Evolutionary conservation across 148 eudicot genomes (phyloP), one percentile per base, ranked within the genome.

Genomic region (Spergularia marina): DNA sequence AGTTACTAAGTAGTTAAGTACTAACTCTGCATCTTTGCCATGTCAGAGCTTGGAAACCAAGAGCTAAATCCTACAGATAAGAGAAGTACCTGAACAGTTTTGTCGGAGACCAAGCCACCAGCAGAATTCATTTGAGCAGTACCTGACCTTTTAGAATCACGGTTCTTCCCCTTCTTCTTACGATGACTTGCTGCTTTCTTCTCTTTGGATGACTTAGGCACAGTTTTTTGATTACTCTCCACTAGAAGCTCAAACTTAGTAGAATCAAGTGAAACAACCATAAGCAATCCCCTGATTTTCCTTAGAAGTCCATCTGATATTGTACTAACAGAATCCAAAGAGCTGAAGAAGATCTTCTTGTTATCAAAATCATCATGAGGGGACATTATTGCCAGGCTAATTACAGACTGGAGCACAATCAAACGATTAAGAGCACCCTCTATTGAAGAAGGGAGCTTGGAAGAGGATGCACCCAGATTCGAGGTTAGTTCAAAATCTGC

Each of bases 211-310:
- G 86, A 88, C 61, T 84, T 90, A 30, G 84, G 44, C 40, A 80
- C 55, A 65, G 75, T 8, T 49, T 80, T 81, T 49, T 66, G 40
- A 20, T 73, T 80, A 66, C 76, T 87, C 76, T 89, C 96, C 71
- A 89, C 96, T 36, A 92, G 80, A 74, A 95, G 89, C 86, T 95
- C 97, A 82, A 83, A 74, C 81, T 87, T 91, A 70, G 96, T 95
- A 81, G 85, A 89, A 83, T 92, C 98, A 80, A 92, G 94, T 62
- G 99, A 95, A 80, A 95, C 79, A 81, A 82, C 86, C 98, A 92
- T 91, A 67, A 95, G 87, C 56, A 95, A 65, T 74, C 91, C 99
- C 56, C 98, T 86, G 68, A 95, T 59, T 78, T 87, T 92, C 77
- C 96, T 87, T 65, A 84, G 83, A 78, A 92, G 72, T 70, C 82